Conservation (phyloP, 345 rosid species). For the Brassica carinata region DNA sequence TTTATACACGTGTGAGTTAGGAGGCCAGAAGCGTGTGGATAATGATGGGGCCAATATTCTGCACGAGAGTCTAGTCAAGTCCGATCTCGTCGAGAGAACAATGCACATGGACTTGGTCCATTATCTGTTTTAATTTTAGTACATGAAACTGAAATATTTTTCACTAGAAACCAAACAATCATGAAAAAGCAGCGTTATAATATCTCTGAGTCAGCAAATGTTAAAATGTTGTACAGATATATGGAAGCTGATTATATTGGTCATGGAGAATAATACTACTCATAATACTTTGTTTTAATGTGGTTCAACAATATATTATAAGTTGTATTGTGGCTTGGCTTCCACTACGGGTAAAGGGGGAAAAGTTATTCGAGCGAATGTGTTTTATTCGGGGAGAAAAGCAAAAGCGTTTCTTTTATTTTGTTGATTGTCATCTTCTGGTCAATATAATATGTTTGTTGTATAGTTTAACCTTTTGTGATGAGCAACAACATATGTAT, state of each 20-base stretch:
- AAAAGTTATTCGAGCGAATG: slow-evolving; percentile 2
- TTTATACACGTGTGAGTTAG: slow-evolving; percentile 34
- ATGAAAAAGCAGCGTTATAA: slow-evolving; percentile 20
- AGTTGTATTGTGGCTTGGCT: slow-evolving; percentile 38
- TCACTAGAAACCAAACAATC: slow-evolving; percentile 18
- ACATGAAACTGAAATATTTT: not conserved
- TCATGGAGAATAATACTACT: slow-evolving; percentile 1
- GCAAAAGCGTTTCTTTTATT: slow-evolving; percentile 21
- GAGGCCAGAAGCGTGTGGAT: slow-evolving; percentile 36
- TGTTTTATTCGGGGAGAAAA: slow-evolving; percentile 32
- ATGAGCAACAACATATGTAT: slow-evolving; percentile 14
- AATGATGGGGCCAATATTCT: slow-evolving; percentile 20
- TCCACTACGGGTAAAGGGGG: slow-evolving; percentile 32
- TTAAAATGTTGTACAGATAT: not conserved
- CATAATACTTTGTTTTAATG: not conserved
- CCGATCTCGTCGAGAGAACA: slow-evolving; percentile 25
- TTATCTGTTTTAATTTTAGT: slow-evolving; percentile 8
- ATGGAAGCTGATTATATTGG: not conserved
- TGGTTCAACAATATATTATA: slow-evolving; percentile 2
- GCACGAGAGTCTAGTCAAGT: slow-evolving; percentile 27
- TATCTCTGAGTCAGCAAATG: not conserved
- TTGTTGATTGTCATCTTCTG: slow-evolving; percentile 32
- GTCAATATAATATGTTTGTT: slow-evolving; percentile 15
- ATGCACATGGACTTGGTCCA: slow-evolving; percentile 38
- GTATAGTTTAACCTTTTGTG: slow-evolving; percentile 6